Evolutionary conservation across 352 stramenopile species (phyloP).

Genomic region (Pilasporangium apinafurcum): DNA sequence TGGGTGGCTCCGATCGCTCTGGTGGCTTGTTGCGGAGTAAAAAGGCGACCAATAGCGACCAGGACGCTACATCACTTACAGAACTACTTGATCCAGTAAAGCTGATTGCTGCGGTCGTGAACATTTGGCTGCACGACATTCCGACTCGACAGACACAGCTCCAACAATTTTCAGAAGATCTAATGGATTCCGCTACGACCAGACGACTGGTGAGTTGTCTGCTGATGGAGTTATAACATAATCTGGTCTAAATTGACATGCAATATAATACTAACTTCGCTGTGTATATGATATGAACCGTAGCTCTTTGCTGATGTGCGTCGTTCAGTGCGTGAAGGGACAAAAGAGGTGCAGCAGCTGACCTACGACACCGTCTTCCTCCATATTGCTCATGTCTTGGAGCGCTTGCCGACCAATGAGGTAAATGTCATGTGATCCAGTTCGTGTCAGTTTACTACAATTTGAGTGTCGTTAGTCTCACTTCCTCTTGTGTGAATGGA

Average conservation of each 20-base stretch:
- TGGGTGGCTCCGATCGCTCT: constrained; percentile 1
- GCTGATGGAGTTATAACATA: not conserved
- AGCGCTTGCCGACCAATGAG: constrained; percentile 36
- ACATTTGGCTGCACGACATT: constrained; percentile 47
- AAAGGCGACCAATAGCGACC: constrained; percentile 23
- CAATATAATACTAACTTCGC: too few relatives aligned
- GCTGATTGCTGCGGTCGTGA: constrained; percentile 27
- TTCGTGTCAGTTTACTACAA: not conserved
- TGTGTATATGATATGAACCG: not conserved
- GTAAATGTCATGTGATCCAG: constrained; percentile 8
- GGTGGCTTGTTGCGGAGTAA: constrained; percentile 14
- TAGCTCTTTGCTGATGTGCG: constrained; percentile 47
- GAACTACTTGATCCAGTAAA: constrained; percentile 32
- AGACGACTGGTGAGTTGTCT: constrained; percentile 4
- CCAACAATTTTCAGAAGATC: constrained; percentile 43
- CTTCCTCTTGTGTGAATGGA: not conserved
- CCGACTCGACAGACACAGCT: constrained; percentile 30
- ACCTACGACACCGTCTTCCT: constrained; percentile 70
- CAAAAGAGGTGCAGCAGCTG: constrained; percentile 47
- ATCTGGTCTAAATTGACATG: too few relatives aligned
- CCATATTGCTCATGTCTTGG: constrained; percentile 47
- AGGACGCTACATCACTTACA: constrained; percentile 9
- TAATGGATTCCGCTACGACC: constrained; percentile 8
- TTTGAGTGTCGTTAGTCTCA: not conserved
- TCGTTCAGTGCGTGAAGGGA: constrained; percentile 35